Evolutionary conservation across 495 filamentous ascomycete genomes (phyloP).

Genomic region (Tricharina praecox): DNA sequence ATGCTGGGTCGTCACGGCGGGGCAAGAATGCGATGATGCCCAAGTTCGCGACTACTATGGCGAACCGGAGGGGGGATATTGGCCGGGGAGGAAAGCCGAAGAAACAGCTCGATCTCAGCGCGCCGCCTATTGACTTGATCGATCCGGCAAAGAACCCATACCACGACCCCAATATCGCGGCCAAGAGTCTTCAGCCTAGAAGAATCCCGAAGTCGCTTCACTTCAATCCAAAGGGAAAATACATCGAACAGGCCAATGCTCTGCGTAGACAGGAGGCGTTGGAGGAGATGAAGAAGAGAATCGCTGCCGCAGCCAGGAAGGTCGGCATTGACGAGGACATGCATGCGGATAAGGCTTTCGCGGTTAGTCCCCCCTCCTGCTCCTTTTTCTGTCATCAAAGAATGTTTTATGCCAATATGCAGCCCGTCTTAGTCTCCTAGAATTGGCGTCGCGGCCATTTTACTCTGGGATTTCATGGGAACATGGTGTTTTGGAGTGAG

Average conservation of each 20-base stretch:
- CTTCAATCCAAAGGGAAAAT: conserved; percentile 96
- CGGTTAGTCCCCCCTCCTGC: conserved; percentile 33
- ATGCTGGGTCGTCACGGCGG: conserved; percentile 42
- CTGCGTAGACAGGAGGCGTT: conserved; percentile 70
- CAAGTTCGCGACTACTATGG: conserved; percentile 43
- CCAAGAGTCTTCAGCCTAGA: conserved; percentile 44
- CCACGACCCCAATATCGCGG: conserved; percentile 56
- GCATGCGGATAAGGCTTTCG: conserved; percentile 72
- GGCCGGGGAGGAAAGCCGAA: conserved; percentile 36
- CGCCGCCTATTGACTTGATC: conserved; percentile 42
- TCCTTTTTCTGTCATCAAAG: neutral
- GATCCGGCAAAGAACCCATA: conserved; percentile 66
- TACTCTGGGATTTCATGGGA: neutral
- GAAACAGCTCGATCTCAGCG: conserved; percentile 50
- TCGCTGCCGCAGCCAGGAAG: conserved; percentile 68
- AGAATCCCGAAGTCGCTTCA: conserved; percentile 50
- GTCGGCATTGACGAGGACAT: conserved; percentile 81
- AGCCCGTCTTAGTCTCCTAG: neutral
- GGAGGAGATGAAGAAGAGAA: conserved; percentile 84
- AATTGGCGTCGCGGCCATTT: neutral
- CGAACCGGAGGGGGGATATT: conserved; percentile 41
- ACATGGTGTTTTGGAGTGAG: neutral
- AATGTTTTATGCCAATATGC: conserved; percentile 3
- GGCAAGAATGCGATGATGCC: conserved; percentile 34
- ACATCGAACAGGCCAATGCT: conserved; percentile 80